Evolutionary conservation across 1,284 basidiomycete species (phyloP), one percentile per base, ranked within the genome.

Genomic region (Malassezia yamatoensis): DNA sequence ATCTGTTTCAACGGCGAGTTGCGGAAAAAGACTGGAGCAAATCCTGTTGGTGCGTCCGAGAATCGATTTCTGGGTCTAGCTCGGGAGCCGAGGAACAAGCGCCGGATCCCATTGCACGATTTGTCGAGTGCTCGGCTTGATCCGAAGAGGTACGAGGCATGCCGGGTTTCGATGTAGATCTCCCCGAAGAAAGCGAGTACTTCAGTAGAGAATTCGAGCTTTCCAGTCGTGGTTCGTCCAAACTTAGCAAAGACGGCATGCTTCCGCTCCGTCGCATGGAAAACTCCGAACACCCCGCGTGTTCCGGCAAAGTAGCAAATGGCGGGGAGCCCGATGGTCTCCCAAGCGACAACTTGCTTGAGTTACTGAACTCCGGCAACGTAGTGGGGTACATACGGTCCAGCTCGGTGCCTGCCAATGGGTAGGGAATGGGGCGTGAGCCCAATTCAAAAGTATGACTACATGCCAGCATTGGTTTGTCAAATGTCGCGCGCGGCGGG

Each of bases 181-280:
- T 35, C 6, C 34, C 45, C 9, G 45, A 35, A 13, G 20, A 24
- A 10, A 58, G 44, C 1, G 55, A 58, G 44, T 58, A 58, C 36
- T 49, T 52, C 2, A 41, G 45, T 12, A 58, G 41, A 3, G 55
- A 58, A 36, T 49, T 32, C 1, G 50, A 48, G 35, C 55, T 58
- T 11, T 58, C 50, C 5, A 46, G 45, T 1, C 38, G 36, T 1
- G 54, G 41, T 18, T 52, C 20, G 5, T 53, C 55, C 8, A 58
- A 36, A 12, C 44, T 47, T 5, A 57, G 37, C 3, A 57, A 21
- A 2, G 54, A 51, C 7, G 54, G 49, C 35, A 44, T 37, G 20
- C 49, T 57, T 7, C 49, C 49, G 38, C 54, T 51, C 33, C 35
- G 41, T n/a, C 34, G 53, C 7, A 54, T 48, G 12, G 35, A 41